phyloP scores from a whole-genome alignment of 768 basidiomycete genomes.

The Thelephora ganbajun region DNA sequence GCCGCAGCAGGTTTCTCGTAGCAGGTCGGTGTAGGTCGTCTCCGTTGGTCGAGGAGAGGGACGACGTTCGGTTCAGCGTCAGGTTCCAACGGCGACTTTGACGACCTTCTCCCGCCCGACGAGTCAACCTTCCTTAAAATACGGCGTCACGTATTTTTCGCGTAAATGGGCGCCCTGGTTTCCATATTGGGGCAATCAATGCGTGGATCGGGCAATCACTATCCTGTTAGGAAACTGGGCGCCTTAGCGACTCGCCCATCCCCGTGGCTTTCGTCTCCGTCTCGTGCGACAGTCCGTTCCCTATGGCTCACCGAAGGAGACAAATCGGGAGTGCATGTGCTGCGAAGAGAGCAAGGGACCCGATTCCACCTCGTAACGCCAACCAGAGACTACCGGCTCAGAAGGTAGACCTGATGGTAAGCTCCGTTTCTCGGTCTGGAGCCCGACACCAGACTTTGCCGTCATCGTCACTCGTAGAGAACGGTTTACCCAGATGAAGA shows the following conservation, averaged over 20 bases:
- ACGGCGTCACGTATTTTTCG: too few species aligned
- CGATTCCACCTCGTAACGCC: background rate
- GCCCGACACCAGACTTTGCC: background rate
- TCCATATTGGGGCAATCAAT: too few species aligned
- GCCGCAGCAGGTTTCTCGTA: too few species aligned
- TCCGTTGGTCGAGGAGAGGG: too few species aligned
- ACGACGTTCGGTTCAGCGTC: too few species aligned
- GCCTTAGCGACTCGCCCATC: background rate
- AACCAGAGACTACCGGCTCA: background rate
- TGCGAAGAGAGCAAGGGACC: background rate
- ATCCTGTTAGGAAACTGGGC: background rate
- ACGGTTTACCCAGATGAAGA: background rate
- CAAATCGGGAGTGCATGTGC: background rate
- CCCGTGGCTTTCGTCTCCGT: background rate
- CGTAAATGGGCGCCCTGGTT: too few species aligned
- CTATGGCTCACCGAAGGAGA: background rate
- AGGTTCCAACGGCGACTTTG: too few species aligned
- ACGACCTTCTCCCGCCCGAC: too few species aligned
- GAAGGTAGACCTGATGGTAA: background rate
- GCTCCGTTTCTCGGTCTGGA: background rate
- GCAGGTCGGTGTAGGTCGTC: too few species aligned
- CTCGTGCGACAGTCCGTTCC: background rate
- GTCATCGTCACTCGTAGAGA: background rate
- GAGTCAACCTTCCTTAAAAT: too few species aligned
- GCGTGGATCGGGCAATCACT: background rate